Evolutionary conservation across 768 basidiomycete species (phyloP), one percentile per base, ranked within the genome.

Genomic region (Trametes punicea): DNA sequence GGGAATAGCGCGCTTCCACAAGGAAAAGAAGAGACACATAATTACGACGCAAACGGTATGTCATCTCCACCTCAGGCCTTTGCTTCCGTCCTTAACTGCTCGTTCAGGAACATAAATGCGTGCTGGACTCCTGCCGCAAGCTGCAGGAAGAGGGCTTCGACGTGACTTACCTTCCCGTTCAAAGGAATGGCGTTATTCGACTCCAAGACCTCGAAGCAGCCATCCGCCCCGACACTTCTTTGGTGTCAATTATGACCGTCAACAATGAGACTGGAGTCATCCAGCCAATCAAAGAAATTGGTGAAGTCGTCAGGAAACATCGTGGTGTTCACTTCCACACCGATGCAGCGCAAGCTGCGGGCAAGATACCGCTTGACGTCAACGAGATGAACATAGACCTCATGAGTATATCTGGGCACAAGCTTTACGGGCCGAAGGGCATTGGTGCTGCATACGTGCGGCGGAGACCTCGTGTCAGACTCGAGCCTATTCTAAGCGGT

Each of bases 181-280:
- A 91, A 64, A 70, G 78, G 23, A 92, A 93, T 68, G 97, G 97
- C 13, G 67, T 97, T 45, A 74, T 99, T 58, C 81, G 83, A 27
- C 75, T 99, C 49, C 76, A 84, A 16, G 84, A 83, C 8, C 83
- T 99, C 29, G 90, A 93, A 66, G 82, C 79, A 1, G 88, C 94
- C 33, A 93, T 99, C 55, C 85, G 93, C 29, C 93, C 94, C 8
- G 93, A 94, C 57, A 94, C 93, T 11, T 90, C 90, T 1, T 75
- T 98, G n/a, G 85, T 99, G 41, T 96, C 94, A 11, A 87, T 99
- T 69, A 99, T 99, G 97, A 83, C 90, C 16, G 97, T 99, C 56
- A 99, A 99, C 77, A 99, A 99, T 72, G 97, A 99, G 74, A 98
- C 94, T 4, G 97, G 97, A 21, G 95, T 98, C 61, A 97, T 99